Base-by-base conservation (phyloP, 2,329 filamentous ascomycete genomes). In the Cercospora citrullina region DNA sequence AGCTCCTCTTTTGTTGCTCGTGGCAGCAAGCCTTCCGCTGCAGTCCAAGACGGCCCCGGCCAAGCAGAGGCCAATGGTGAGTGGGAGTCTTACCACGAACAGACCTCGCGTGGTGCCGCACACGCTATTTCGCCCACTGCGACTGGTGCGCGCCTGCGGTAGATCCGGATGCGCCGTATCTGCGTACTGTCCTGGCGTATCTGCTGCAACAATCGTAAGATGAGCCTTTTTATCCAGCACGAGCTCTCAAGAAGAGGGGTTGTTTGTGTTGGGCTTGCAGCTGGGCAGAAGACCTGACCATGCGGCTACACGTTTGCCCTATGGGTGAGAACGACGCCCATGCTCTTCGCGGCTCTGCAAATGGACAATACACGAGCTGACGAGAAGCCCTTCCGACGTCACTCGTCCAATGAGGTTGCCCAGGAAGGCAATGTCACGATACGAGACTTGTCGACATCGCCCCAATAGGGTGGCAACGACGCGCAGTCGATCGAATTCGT, bases 341-440 rank as follows among this genome's bases (percentile, higher is more conserved):
- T 57, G 23, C 53, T 23, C 14, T 58, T 58, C 30, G 28, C 28
- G 55, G 55, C 55, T 59, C 31, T 36, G 31, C 55, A 23, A 21
- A 59, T 28, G 55, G n/a, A 59, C 55, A 36, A 30, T 18, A 59
- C 31, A 62, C 39, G 26, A 62, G 60, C 23, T 55, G 51, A 64
- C 62, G 53, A 64, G 62, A 58, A 64, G n/a, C 33, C 7, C 30
- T 31, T 33, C 62, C 53, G 51, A 64, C 51, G 62, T 64, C 62
- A 64, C 64, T 53, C 63, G 33, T 65, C 63, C 64, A 65, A 65
- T 65, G 57, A 36, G 55, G 14, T 31, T 31, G 31, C 5, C 26
- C 23, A 60, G 45, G 23, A 60, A n/a, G 14, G 23, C 28, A 21
- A 31, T 42, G 28, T 48, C 28, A 36, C 63, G 28, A 65, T 65